Conservation (phyloP, 2,329 filamentous ascomycete species). For the Davidsoniella australis region DNA sequence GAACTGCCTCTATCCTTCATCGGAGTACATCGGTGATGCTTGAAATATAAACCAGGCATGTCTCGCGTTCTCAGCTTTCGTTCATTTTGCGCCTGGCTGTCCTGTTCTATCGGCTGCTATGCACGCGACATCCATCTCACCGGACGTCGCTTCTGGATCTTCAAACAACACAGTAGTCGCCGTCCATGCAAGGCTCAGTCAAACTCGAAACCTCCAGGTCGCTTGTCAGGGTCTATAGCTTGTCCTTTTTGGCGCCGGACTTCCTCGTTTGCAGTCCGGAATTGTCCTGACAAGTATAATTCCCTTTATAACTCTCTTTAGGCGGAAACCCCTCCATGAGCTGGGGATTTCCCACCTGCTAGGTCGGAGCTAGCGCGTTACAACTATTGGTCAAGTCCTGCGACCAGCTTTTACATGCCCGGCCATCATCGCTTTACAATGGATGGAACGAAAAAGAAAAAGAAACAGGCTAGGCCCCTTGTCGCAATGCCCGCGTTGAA, state of each 20-base stretch:
- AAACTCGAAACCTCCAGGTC: neutral
- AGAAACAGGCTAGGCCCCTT: neutral
- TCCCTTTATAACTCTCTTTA: neutral
- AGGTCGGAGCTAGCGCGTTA: no score
- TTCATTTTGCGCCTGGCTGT: neutral
- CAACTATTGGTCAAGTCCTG: neutral
- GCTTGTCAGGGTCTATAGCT: neutral
- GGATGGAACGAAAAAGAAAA: neutral
- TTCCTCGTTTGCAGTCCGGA: constrained; percentile 5
- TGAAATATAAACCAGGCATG: neutral
- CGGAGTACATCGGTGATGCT: no score
- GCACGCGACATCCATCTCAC: neutral
- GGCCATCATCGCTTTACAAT: constrained; percentile 5
- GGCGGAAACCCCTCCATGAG: neutral
- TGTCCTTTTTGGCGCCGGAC: constrained; percentile 3
- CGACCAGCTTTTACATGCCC: neutral
- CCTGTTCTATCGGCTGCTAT: no score
- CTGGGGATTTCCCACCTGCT: neutral
- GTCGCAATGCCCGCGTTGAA: neutral
- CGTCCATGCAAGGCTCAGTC: neutral
- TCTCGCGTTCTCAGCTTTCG: constrained; percentile 8
- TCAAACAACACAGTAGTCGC: neutral
- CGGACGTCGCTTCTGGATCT: neutral
- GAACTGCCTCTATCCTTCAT: no score
- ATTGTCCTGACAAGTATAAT: neutral